Conservation (phyloP, 305 asterid species). For the Withania somnifera region DNA sequence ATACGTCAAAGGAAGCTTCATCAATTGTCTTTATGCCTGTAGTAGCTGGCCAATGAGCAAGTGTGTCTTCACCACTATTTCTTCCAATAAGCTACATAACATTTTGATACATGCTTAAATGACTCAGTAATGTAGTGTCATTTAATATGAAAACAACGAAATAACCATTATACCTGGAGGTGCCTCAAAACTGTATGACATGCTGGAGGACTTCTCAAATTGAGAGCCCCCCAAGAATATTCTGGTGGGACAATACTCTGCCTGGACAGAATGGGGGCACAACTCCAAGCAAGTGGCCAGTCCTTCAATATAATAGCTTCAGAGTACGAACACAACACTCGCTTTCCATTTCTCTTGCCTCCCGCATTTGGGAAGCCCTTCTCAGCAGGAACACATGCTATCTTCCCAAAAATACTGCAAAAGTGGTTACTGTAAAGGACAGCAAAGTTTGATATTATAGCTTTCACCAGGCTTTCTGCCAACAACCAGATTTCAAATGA, state of each 20-base stretch:
- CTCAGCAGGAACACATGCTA: slow-evolving; percentile 91
- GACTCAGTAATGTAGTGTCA: neutral
- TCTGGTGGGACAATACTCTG: slow-evolving; percentile 88
- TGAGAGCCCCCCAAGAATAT: slow-evolving; percentile 83
- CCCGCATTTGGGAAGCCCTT: slow-evolving; percentile 68
- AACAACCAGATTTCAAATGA: slow-evolving; percentile 76
- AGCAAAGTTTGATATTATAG: slow-evolving; percentile 74
- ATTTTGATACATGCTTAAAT: slow-evolving; percentile 10
- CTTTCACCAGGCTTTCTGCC: slow-evolving; percentile 76
- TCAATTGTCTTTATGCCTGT: slow-evolving; percentile 69
- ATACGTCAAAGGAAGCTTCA: slow-evolving; percentile 75
- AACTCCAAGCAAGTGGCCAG: slow-evolving; percentile 98
- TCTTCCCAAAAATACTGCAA: slow-evolving; percentile 73
- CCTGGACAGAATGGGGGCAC: slow-evolving; percentile 72
- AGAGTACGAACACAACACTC: slow-evolving; percentile 79
- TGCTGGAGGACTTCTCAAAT: slow-evolving; percentile 86
- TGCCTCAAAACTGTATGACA: slow-evolving; percentile 59
- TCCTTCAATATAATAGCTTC: slow-evolving; percentile 77
- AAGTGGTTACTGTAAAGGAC: slow-evolving; percentile 81
- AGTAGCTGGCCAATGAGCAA: slow-evolving; percentile 91
- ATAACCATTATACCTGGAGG: slow-evolving; percentile 49
- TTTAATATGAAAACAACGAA: neutral
- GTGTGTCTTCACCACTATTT: slow-evolving; percentile 87
- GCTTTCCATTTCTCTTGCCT: slow-evolving; percentile 64
- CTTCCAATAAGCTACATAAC: slow-evolving; percentile 55